A percentile compares a stretch with the other conserved stretches of the same genome.
Conservation (phyloP, 768 basidiomycete species). For the Porphyrellus cyaneotinctus region DNA sequence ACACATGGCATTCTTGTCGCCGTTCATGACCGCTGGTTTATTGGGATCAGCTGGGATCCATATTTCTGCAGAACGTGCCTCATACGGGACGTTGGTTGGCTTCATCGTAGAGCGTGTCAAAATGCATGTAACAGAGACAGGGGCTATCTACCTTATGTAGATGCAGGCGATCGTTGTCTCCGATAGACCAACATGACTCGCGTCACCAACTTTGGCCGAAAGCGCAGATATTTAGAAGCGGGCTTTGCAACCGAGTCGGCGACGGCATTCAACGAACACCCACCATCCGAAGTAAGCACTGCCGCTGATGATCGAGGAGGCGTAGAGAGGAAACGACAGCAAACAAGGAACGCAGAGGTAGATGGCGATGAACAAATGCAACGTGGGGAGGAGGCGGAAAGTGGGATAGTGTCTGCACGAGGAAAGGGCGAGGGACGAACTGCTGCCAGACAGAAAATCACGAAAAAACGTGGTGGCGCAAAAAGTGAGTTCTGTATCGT, state of each 20-base stretch:
- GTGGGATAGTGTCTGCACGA: conserved; percentile 13
- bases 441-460: conserved; percentile 23
- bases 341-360: conserved; percentile 41
- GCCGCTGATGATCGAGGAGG: conserved; percentile 7
- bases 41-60: too few species aligned
- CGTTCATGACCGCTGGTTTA: too few species aligned
- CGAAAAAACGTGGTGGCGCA: conserved; percentile 26
- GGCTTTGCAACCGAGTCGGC: conserved; percentile 36
- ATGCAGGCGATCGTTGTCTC: too few species aligned
- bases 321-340: conserved; percentile 56
- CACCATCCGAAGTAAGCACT: background rate
- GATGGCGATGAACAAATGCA: conserved; percentile 3
- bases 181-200: conserved; percentile 50
- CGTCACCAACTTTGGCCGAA: conserved; percentile 68
- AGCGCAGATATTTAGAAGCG: conserved; percentile 67
- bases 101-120: too few species aligned
- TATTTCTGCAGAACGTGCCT: too few species aligned
- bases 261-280: conserved; percentile 1
- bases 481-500: conserved; percentile 18
- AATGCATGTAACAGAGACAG: too few species aligned
- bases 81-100: too few species aligned
- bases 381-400: conserved; percentile 14
- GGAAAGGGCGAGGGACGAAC: conserved; percentile 14
- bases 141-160: too few species aligned
- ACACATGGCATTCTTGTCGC: too few species aligned